A percentile compares a stretch with the other conserved stretches of the same genome.
Evolutionary conservation across 805 yeast species (phyloP).

Genomic region (Cyberlindnera euphorbiiphila): DNA sequence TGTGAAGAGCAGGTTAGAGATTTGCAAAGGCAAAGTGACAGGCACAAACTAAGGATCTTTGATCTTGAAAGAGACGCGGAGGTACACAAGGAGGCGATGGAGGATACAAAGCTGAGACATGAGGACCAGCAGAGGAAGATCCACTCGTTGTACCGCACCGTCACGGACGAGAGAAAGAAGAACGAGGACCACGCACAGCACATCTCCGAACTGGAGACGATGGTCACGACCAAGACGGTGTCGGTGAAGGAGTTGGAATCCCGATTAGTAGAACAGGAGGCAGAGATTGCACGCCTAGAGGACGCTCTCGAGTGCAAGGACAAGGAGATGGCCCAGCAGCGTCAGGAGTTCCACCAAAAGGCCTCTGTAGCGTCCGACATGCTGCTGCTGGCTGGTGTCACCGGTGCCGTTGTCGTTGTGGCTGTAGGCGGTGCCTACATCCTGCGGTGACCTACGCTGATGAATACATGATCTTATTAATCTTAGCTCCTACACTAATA

Average conservation of each 20-base stretch:
- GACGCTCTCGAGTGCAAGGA: constrained; percentile 1
- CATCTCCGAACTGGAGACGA: constrained; percentile 1
- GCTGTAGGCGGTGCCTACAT: constrained; percentile 11
- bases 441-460: constrained; percentile 4
- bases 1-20: constrained; percentile 2
- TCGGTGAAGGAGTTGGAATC: background rate
- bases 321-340: constrained; percentile 3
- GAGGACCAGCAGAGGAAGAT: background rate
- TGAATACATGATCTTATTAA: too few species aligned
- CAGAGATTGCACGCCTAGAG: background rate
- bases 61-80: constrained; percentile 5
- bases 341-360: background rate
- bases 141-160: background rate
- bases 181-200: constrained; percentile 1
- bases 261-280: background rate
- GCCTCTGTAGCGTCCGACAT: constrained; percentile 5
- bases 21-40: constrained; percentile 1
- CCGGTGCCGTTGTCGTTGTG: constrained; percentile 4
- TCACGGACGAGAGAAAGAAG: constrained; percentile 1
- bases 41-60: constrained; percentile 4
- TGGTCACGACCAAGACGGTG: background rate
- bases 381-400: constrained; percentile 5
- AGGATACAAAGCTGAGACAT: background rate
- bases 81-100: background rate
- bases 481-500: too few species aligned